Percentiles rank a stretch among this genome's conserved stretches.
Conservation (phyloP, 179 eudicot species). For the Drosera spatulata region DNA sequence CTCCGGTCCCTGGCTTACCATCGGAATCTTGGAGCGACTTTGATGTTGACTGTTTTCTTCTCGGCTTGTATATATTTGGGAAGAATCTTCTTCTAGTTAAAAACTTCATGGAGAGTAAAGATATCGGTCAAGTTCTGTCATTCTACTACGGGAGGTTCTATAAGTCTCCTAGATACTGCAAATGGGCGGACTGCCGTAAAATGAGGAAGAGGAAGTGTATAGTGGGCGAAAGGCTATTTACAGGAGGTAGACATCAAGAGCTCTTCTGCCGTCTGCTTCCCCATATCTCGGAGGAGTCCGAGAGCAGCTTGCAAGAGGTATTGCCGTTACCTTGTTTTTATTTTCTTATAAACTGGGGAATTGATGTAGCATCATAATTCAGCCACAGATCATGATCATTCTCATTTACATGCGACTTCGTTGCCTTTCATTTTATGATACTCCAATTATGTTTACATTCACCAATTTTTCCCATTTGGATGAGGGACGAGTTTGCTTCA, state of each 20-base stretch:
- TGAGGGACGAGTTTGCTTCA: no score
- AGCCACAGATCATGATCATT: no score
- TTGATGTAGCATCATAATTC: no score
- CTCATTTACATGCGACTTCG: no score
- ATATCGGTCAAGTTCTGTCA: conserved; percentile 37
- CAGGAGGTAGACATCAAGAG: conserved; percentile 52
- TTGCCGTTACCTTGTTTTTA: no score
- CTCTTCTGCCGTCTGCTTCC: conserved; percentile 43
- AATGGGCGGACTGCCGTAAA: conserved; percentile 55
- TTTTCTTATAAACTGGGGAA: no score
- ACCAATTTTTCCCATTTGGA: no score
- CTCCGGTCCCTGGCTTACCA: conserved; percentile 29
- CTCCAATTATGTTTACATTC: no score
- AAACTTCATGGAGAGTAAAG: conserved; percentile 44
- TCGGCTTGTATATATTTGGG: conserved; percentile 61
- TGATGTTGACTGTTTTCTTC: conserved; percentile 53
- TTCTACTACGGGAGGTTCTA: conserved; percentile 56
- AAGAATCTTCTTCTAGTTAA: conserved; percentile 47
- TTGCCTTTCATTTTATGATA: no score
- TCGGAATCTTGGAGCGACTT: conserved; percentile 49
- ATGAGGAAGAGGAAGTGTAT: conserved; percentile 40
- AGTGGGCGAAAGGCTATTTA: conserved; percentile 47
- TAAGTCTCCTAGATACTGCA: conserved; percentile 28
- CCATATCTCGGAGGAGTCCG: conserved; percentile 35
- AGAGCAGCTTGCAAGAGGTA: conserved; percentile 33